A percentile compares a stretch with the other conserved stretches of the same genome.
phyloP scores from a whole-genome alignment of 768 basidiomycete species.

The Mrakia gelida region DNA sequence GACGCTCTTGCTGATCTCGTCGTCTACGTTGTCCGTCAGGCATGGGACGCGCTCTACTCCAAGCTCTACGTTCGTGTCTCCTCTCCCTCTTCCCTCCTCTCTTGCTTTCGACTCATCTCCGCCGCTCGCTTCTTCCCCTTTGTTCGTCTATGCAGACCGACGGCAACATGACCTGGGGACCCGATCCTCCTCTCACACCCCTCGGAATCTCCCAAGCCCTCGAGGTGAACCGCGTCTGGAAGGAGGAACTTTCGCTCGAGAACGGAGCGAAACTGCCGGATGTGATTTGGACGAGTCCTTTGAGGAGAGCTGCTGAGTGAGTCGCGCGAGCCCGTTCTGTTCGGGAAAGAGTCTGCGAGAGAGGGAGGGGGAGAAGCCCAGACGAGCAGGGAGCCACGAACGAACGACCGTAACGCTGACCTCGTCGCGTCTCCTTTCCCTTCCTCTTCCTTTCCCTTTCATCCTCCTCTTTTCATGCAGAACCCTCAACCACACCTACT shows the following conservation, averaged over 20 bases:
- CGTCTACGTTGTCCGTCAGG: neutral
- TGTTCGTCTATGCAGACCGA: neutral
- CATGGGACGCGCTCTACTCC: conserved; percentile 8
- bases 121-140: neutral
- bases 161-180: conserved; percentile 14
- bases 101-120: neutral
- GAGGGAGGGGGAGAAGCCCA: too few relatives aligned
- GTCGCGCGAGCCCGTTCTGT: neutral
- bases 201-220: conserved; percentile 17
- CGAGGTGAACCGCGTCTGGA: conserved; percentile 21
- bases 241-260: conserved; percentile 19
- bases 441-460: neutral
- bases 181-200: conserved; percentile 6
- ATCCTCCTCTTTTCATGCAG: too few relatives aligned
- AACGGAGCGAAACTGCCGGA: neutral
- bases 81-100: neutral
- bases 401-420: neutral
- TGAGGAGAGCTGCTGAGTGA: conserved; percentile 16
- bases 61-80: conserved; percentile 23
- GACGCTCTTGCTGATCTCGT: neutral
- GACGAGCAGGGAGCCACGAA: neutral
- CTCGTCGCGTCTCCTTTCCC: neutral
- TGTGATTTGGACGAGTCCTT: conserved; percentile 17
- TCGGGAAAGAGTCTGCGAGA: too few relatives aligned
- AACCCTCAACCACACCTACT: conserved; percentile 7